Conservation (phyloP, 2,329 filamentous ascomycete genomes). For the Trichothecium roseum region DNA sequence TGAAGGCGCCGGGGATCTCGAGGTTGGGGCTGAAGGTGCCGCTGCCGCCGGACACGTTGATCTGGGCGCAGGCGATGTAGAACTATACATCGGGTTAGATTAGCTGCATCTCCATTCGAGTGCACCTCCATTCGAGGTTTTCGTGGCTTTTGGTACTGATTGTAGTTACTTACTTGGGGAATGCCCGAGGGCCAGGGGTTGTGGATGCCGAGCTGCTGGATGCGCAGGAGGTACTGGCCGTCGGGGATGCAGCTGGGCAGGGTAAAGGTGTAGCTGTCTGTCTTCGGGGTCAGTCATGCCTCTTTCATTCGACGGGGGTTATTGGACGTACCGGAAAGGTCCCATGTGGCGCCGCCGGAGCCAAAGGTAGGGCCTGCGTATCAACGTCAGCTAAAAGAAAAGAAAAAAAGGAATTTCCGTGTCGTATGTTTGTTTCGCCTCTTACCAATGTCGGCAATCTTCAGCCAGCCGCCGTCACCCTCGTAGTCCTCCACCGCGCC, state of each 20-base stretch:
- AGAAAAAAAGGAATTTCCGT: too few species aligned
- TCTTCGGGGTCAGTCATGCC: conserved; percentile 2
- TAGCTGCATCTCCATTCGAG: not conserved
- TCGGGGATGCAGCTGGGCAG: conserved; percentile 41
- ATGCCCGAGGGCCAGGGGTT: conserved; percentile 33
- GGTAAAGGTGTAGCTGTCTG: conserved; percentile 20
- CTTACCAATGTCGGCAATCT: conserved; percentile 23
- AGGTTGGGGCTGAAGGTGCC: conserved; percentile 13
- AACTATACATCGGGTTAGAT: conserved; percentile 19
- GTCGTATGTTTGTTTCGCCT: too few species aligned
- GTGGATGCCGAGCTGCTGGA: conserved; percentile 52
- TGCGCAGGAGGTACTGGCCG: conserved; percentile 48
- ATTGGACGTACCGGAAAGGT: not conserved
- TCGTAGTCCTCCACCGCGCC: conserved; percentile 22
- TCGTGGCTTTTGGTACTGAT: conserved; percentile 10
- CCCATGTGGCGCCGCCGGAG: conserved; percentile 2
- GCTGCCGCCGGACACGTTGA: conserved; percentile 13
- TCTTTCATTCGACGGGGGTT: not conserved
- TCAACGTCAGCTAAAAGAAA: too few species aligned
- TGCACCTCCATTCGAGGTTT: not conserved
- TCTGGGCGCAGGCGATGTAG: conserved; percentile 21
- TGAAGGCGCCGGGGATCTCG: conserved; percentile 24
- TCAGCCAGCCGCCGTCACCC: conserved; percentile 26
- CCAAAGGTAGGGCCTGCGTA: conserved; percentile 1
- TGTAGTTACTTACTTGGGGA: conserved; percentile 18